Base-by-base conservation (phyloP, 2,329 filamentous ascomycete genomes). In the Neopestalotiopsis rosae region DNA sequence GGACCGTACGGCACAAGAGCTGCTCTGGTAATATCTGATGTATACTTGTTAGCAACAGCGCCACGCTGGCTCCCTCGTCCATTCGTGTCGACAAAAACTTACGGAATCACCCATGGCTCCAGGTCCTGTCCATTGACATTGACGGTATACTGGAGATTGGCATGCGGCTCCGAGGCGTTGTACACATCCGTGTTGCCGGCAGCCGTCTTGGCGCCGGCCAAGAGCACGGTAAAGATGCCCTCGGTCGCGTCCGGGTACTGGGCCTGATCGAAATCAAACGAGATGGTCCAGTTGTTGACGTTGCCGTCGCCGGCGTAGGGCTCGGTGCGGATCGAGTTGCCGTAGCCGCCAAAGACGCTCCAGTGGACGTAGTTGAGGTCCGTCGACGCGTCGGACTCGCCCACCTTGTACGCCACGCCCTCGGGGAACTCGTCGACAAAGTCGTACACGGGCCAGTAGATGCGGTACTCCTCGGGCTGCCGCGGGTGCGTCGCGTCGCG, bases 361-460 rank as follows among this genome's bases (percentile, higher is more conserved):
- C 89, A 91, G 75, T 91, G 90, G 4, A 91, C 86, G 67, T 90
- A 90, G 77, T 91, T 91, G 69, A 90, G 81, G 72, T 89, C 87
- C 12, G 79, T 76, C 0, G 78, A 78, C 20, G 80, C 81, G 32
- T 87, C 77, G 69, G 84, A 85, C 74, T 84, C 77, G 10, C 89
- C 88, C 1, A 91, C 84, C 14, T 84, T 83, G 78, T 87, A 92
- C 28, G 80, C 82, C 0, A 91, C 83, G 4, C 89, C 89, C 0
- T 85, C 72, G 0, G 89, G 88, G 72, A 90, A 91, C 61, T 91
- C 89, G 1, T 80, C 77, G 0, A 83, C 80, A 75, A 88, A 91
- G 74, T 91, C 89, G 73, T 90, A 88, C 0, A 81, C 82, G 0
- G 81, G 87, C 85, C 86, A 91, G 79, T 91, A 91, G 68, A 90